These are phyloP conservation scores for Haplosporangium gracile DNA, from an alignment of 192 early-diverging fungal genomes.

Conservation along the genomic window DNA sequence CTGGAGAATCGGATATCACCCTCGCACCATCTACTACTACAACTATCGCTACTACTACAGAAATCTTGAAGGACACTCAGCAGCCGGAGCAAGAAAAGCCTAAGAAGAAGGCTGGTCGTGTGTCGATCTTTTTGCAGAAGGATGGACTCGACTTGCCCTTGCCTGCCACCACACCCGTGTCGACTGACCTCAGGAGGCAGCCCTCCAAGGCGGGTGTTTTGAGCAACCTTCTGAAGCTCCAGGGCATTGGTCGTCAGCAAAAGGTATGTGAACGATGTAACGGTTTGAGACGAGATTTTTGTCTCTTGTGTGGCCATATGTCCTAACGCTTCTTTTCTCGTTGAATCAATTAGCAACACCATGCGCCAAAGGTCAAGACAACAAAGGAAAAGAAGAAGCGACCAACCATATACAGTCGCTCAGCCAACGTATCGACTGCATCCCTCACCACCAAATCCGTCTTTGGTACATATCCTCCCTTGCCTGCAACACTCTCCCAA, in stretches of 20 bases:
- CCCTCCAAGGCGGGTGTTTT: conserved; percentile 50
- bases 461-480: conserved; percentile 35
- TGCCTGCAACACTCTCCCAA: conserved; percentile 6
- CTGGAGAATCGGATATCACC: conserved; percentile 27
- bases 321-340: not conserved
- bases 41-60: not conserved
- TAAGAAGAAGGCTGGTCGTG: conserved; percentile 17
- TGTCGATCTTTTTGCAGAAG: conserved; percentile 16
- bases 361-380: not conserved
- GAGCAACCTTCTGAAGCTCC: conserved; percentile 50
- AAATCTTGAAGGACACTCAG: not conserved
- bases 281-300: not conserved
- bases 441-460: conserved; percentile 30
- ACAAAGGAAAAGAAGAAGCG: conserved; percentile 32
- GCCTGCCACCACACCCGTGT: not conserved
- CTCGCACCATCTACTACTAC: conserved; percentile 5
- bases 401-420: conserved; percentile 26
- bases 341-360: conserved; percentile 1
- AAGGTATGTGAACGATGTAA: conserved; percentile 2
- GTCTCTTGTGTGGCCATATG: not conserved
- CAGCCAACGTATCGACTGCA: conserved; percentile 32
- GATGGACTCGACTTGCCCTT: conserved; percentile 3
- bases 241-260: conserved; percentile 15
- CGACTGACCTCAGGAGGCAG: conserved; percentile 25
- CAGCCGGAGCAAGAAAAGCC: not conserved